A percentile compares a stretch with the other conserved stretches of the same genome.
phyloP scores from a whole-genome alignment of 257 asterid genomes.

The Linderniella brevidens region DNA sequence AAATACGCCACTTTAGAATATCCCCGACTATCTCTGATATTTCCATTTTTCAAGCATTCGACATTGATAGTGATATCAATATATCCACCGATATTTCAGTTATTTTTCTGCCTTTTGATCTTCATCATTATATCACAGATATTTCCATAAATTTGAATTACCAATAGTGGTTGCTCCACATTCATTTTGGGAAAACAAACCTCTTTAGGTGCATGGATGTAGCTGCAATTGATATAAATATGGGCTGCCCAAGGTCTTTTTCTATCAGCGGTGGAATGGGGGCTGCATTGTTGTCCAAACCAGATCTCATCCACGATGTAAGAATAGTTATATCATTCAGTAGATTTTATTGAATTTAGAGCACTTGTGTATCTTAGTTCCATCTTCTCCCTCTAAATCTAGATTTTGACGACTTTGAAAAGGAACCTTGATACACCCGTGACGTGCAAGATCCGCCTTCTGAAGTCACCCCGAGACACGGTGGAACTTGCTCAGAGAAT shows the following conservation, averaged over 20 bases:
- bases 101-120: background rate
- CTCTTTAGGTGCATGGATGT: constrained; percentile 63
- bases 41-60: too few relatives aligned
- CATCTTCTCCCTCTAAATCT: constrained; percentile 14
- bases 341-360: constrained; percentile 1
- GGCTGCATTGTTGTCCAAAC: constrained; percentile 77
- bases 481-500: constrained; percentile 83
- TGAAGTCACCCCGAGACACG: constrained; percentile 57
- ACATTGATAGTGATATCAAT: too few relatives aligned
- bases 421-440: constrained; percentile 65
- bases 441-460: constrained; percentile 83
- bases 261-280: constrained; percentile 98
- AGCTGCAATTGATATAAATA: constrained; percentile 83
- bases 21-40: too few relatives aligned
- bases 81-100: background rate
- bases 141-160: background rate
- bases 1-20: too few relatives aligned
- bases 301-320: constrained; percentile 96
- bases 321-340: constrained; percentile 13
- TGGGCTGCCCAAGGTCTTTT: constrained; percentile 95
- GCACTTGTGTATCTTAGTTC: constrained; percentile 5
- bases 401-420: constrained; percentile 74
- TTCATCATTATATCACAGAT: too few relatives aligned
- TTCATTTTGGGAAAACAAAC: too few relatives aligned
- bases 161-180: too few relatives aligned